Evolutionary conservation across 2,329 filamentous ascomycete species (phyloP).

Genomic region (Clonostachys byssicola): DNA sequence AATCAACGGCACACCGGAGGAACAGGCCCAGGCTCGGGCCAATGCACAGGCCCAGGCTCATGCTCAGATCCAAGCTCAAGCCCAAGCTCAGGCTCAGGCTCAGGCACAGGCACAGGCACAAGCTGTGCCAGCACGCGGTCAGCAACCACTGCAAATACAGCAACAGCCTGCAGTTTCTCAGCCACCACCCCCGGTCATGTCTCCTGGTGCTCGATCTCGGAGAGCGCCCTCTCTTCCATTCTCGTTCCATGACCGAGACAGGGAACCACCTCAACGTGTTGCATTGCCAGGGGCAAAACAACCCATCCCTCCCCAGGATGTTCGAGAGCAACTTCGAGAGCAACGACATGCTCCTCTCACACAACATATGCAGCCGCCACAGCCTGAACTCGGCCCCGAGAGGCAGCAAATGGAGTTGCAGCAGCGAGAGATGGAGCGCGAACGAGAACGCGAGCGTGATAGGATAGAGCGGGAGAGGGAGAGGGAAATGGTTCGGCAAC

Average conservation of each 20-base stretch:
- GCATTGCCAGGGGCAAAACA: conserved; percentile 32
- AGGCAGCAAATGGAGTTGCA: conserved; percentile 22
- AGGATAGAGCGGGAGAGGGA: conserved; percentile 21
- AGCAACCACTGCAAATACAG: conserved; percentile 21
- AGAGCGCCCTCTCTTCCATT: neutral
- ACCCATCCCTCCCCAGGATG: conserved; percentile 14
- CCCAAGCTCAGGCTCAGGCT: conserved; percentile 7
- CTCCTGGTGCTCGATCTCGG: conserved; percentile 32
- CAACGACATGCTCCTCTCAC: conserved; percentile 24
- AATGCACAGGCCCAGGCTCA: neutral
- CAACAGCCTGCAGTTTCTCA: conserved; percentile 28
- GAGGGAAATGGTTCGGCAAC: conserved; percentile 32
- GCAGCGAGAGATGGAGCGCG: conserved; percentile 12
- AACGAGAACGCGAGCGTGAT: conserved; percentile 13
- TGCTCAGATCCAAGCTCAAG: conserved; percentile 1
- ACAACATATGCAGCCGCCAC: conserved; percentile 23
- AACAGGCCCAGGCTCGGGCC: conserved; percentile 6
- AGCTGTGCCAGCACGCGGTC: conserved; percentile 5
- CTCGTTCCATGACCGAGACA: conserved; percentile 17
- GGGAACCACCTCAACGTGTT: conserved; percentile 29
- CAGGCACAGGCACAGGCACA: conserved; percentile 20
- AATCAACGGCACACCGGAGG: conserved; percentile 35
- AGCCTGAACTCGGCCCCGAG: conserved; percentile 25
- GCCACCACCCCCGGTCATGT: conserved; percentile 37
- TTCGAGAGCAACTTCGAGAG: conserved; percentile 20